These are phyloP conservation scores for Botryotinia narcissicola DNA, from an alignment of 2,329 filamentous ascomycete genomes.

Conservation along the genomic window DNA sequence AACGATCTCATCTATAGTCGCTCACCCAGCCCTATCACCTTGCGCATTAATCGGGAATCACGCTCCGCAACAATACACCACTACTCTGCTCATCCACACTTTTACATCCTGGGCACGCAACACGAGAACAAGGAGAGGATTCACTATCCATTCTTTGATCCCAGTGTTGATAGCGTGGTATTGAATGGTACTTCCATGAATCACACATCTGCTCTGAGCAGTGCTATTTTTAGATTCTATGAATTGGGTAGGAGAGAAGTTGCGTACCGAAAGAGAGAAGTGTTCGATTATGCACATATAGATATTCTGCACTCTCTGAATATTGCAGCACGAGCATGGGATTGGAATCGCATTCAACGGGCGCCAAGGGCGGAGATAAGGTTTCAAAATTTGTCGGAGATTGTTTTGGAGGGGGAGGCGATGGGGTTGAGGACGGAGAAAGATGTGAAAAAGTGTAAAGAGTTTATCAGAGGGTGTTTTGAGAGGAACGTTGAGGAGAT, in stretches of 20 bases:
- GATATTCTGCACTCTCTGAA: not conserved
- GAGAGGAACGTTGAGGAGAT: not conserved
- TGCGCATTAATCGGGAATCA: not conserved
- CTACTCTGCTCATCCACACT: not conserved
- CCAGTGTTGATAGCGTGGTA: not conserved
- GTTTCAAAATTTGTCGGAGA: not conserved
- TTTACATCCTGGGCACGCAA: not conserved
- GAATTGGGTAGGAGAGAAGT: accelerated
- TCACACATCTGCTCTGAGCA: not conserved
- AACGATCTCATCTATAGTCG: not conserved
- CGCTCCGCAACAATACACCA: not conserved
- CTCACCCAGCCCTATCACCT: not conserved
- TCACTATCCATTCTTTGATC: not conserved
- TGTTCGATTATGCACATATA: not conserved
- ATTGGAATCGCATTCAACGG: not conserved
- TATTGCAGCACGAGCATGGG: not conserved
- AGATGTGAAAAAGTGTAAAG: not conserved
- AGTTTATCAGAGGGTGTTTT: not conserved
- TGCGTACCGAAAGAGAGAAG: too few species aligned
- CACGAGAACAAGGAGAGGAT: not conserved
- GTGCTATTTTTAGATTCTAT: not conserved
- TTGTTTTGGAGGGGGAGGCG: not conserved
- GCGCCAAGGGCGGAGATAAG: not conserved
- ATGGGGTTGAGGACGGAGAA: not conserved
- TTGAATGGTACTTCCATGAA: not conserved